A percentile compares a stretch with the other conserved stretches of the same genome.
Evolutionary conservation across 106 monocot species (phyloP).

Genomic region (Dendrobium huoshanense): DNA sequence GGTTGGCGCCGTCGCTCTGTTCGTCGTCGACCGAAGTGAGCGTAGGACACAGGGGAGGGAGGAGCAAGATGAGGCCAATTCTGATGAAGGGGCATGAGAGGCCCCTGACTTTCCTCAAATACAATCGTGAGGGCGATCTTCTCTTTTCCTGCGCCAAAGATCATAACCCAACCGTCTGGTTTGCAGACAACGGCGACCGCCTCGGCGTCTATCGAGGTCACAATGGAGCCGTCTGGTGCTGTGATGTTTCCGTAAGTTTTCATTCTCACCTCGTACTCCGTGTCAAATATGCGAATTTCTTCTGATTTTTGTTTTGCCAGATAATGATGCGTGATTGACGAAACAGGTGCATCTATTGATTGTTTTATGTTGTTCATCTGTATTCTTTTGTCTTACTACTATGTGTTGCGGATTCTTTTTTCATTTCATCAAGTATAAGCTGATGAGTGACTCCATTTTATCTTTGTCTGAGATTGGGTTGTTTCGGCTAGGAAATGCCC

Average conservation of each 20-base stretch:
- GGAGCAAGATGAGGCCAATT: slow-evolving; percentile 79
- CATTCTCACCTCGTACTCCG: not conserved
- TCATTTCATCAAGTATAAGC: too few relatives aligned
- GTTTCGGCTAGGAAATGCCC: too few relatives aligned
- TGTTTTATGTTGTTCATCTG: too few relatives aligned
- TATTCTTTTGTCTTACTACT: too few relatives aligned
- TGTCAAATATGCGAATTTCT: not conserved
- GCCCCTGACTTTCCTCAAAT: slow-evolving; percentile 86
- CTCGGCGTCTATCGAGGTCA: slow-evolving; percentile 90
- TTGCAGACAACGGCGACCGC: slow-evolving; percentile 88
- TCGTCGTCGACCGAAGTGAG: not conserved
- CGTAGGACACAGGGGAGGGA: not conserved
- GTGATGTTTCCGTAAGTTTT: slow-evolving; percentile 77
- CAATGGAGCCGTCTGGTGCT: slow-evolving; percentile 98
- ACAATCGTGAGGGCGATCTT: slow-evolving; percentile 91
- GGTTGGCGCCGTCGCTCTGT: not conserved
- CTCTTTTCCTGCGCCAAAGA: slow-evolving; percentile 99
- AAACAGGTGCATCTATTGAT: not conserved
- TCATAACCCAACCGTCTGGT: slow-evolving; percentile 88
- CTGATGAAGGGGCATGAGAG: slow-evolving; percentile 98
- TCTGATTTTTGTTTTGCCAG: not conserved
- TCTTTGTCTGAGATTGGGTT: too few relatives aligned
- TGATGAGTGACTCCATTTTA: too few relatives aligned
- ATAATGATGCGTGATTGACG: not conserved
- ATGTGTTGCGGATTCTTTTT: too few relatives aligned